Evolutionary conservation across 306 rosid genomes (phyloP), one percentile per base, ranked within the genome.

Genomic region (Cucurbita pepo): DNA sequence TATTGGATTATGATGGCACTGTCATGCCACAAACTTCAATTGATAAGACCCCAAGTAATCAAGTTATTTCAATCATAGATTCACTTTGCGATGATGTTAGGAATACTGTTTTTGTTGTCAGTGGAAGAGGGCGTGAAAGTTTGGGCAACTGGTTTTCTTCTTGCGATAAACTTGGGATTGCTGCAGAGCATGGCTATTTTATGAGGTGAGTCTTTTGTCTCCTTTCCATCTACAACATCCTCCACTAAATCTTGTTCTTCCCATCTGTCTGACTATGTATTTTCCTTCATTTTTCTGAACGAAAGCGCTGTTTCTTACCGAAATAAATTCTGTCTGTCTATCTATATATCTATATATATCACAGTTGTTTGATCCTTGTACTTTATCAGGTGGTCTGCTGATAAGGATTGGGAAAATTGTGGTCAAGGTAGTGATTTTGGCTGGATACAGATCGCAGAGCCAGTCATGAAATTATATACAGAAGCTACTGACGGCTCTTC

Each of bases 401-500:
- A 81, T n/a, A 72, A 83, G 69, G 78, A 77, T 36, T 88, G 92
- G 92, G 83, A 82, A 64, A 70, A 70, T 53, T 83, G 90, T 69
- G 90, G 88, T 18, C 89, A 78, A 81, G 56, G 79, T 54, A 75
- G 48, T 53, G 90, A 85, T 56, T 82, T 79, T 75, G 88, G 87
- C 25, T 88, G 92, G 92, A 82, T 78, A 21, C 83, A 82, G 75
- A 83, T 88, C 10, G 88, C 86, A 36, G 88, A 88, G 77, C 92
- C 92, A 48, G 88, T 88, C 51, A 88, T 88, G 90, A 79, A 76
- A 58, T 77, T 76, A 53, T 88, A 88, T 64, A 82, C 92, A 4
- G 92, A 88, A 80, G 80, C 92, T 77, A 88, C 92, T 0, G 92
- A 88, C 57, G 92, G 92, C 41, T 88, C 92, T 38, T 56, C 59